phyloP scores from a whole-genome alignment of 495 filamentous ascomycete genomes.

The Letharia columbiana region DNA sequence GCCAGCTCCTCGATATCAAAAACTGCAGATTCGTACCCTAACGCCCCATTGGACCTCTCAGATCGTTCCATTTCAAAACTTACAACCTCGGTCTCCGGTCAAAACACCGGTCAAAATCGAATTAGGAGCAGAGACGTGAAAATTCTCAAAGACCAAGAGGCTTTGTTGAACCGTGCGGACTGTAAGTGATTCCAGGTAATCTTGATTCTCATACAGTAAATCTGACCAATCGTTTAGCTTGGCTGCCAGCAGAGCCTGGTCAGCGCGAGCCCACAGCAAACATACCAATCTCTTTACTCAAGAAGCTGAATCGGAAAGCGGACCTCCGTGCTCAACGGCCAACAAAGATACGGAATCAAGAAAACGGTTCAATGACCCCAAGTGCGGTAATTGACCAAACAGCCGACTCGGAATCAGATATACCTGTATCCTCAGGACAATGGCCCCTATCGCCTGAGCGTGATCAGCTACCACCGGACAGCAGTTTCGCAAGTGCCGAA shows the following conservation, averaged over 20 bases:
- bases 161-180: slow-evolving; percentile 45
- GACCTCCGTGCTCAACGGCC: slow-evolving; percentile 1
- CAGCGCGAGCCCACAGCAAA: slow-evolving; percentile 26
- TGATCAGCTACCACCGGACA: slow-evolving; percentile 25
- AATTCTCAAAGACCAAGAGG: slow-evolving; percentile 53
- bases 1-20: neutral
- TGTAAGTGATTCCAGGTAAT: slow-evolving; percentile 35
- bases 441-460: slow-evolving; percentile 16
- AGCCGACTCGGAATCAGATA: slow-evolving; percentile 15
- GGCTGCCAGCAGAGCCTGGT: slow-evolving; percentile 25
- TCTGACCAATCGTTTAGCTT: slow-evolving; percentile 23
- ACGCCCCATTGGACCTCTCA: neutral
- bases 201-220: slow-evolving; percentile 26
- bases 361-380: neutral
- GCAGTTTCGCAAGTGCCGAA: slow-evolving; percentile 15
- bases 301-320: slow-evolving; percentile 22
- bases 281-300: slow-evolving; percentile 24
- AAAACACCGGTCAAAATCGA: slow-evolving; percentile 2
- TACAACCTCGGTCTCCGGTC: neutral
- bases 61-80: neutral
- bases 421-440: slow-evolving; percentile 4
- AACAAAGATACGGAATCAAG: neutral
- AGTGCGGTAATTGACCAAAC: neutral
- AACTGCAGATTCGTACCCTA: neutral
- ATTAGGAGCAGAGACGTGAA: slow-evolving; percentile 41